phyloP scores from a whole-genome alignment of 805 yeast genomes.

The Saccharomycopsis fodiens region DNA sequence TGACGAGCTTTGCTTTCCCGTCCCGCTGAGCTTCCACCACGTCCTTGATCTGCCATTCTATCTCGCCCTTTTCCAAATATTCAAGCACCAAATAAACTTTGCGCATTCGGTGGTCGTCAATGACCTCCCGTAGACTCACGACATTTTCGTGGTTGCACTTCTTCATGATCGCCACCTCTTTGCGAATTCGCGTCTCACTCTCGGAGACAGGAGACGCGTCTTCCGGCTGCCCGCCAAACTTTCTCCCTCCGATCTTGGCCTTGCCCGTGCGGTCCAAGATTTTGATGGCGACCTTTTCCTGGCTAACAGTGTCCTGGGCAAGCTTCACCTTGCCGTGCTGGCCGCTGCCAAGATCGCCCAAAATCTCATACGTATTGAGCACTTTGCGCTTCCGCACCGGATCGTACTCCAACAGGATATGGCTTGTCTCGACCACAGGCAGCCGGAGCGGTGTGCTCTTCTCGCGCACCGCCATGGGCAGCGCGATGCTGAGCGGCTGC shows the following conservation, averaged over 20 bases:
- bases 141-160: constrained; percentile 89
- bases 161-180: constrained; percentile 91
- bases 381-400: constrained; percentile 77
- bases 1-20: background rate
- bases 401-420: constrained; percentile 77
- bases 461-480: background rate
- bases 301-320: constrained; percentile 62
- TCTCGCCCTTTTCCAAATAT: constrained; percentile 85
- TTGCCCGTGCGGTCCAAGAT: constrained; percentile 72
- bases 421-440: constrained; percentile 73
- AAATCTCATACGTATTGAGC: constrained; percentile 82
- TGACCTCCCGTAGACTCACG: constrained; percentile 77
- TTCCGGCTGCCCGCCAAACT: constrained; percentile 20
- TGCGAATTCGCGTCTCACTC: constrained; percentile 61
- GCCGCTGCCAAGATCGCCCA: constrained; percentile 87
- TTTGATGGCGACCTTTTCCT: constrained; percentile 81
- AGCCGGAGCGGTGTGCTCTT: background rate
- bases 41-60: constrained; percentile 60
- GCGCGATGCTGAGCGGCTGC: too few species aligned
- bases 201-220: constrained; percentile 30
- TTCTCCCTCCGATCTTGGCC: constrained; percentile 39
- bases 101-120: constrained; percentile 76
- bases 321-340: constrained; percentile 97
- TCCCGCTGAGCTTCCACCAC: constrained; percentile 21
- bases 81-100: constrained; percentile 89